Percentiles rank a stretch among this genome's conserved stretches.
Evolutionary conservation across 1,284 basidiomycete genomes (phyloP).

Genomic region (Hemileia vastatrix): DNA sequence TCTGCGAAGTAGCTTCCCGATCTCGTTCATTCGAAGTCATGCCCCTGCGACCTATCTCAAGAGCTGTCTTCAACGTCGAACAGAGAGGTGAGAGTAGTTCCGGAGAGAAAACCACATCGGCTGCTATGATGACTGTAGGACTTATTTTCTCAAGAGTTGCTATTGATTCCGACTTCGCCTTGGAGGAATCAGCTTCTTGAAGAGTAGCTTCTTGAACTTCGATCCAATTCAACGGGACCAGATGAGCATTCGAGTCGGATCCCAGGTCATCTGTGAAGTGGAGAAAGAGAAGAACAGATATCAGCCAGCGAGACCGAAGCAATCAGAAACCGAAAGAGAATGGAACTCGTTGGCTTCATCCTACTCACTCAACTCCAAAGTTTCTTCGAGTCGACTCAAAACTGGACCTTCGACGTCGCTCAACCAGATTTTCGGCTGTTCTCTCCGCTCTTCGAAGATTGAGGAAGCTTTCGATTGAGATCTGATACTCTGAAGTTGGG

Average conservation of each 20-base stretch:
- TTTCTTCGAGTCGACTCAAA: no score
- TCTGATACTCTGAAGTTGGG: background rate
- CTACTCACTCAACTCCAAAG: background rate
- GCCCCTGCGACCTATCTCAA: background rate
- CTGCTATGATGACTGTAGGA: background rate
- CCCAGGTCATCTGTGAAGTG: background rate
- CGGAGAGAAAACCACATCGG: background rate
- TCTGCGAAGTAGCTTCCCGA: no score
- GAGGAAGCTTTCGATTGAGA: background rate
- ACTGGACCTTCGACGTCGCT: no score
- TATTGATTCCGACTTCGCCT: background rate
- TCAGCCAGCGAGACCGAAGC: background rate
- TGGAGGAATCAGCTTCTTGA: background rate
- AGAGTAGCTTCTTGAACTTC: background rate
- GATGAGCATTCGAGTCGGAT: background rate
- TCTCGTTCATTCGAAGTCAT: no score
- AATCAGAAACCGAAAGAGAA: background rate
- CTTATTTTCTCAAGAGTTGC: background rate
- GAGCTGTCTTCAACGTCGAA: background rate
- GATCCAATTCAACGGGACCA: background rate
- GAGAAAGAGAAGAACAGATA: background rate
- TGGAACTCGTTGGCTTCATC: no score
- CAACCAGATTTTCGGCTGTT: no score
- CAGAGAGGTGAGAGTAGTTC: background rate
- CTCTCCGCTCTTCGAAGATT: conserved; percentile 1